Conservation (phyloP, 2,329 filamentous ascomycete genomes). For the Pseudogymnoascus sp. region DNA sequence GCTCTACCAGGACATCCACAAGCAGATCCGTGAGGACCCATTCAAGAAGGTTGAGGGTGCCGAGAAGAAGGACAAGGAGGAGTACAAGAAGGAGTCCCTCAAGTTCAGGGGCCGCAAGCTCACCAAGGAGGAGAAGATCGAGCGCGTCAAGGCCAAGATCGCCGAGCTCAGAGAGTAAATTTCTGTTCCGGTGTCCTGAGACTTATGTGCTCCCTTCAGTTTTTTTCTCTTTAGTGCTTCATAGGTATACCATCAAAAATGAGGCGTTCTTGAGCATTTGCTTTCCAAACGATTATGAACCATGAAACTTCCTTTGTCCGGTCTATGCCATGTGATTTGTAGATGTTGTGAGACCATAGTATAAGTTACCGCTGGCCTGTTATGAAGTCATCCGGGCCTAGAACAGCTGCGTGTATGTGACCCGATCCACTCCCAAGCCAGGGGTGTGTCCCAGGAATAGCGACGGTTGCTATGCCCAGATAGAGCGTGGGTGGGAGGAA, state of each 20-base stretch:
- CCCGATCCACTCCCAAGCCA: neutral
- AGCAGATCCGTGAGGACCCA: conserved; percentile 93
- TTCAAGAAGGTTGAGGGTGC: conserved; percentile 81
- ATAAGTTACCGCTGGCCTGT: neutral
- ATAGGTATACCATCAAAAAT: conserved; percentile 10
- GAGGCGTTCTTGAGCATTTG: conserved; percentile 11
- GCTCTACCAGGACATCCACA: conserved; percentile 89
- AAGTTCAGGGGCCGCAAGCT: conserved; percentile 78
- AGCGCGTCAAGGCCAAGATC: conserved; percentile 86
- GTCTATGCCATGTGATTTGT: neutral
- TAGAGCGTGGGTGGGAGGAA: neutral
- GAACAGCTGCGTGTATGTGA: neutral
- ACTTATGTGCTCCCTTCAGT: conserved; percentile 9
- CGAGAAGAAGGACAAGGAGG: conserved; percentile 92
- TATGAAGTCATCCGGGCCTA: neutral
- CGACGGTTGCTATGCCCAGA: no score
- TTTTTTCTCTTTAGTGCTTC: conserved; percentile 10
- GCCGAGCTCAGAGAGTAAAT: conserved; percentile 57
- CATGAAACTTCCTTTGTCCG: neutral
- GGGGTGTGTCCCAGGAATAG: neutral
- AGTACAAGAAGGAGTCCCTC: conserved; percentile 92
- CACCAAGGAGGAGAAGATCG: conserved; percentile 73
- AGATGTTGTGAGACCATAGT: neutral
- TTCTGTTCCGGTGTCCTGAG: conserved; percentile 14
- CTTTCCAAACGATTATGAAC: conserved; percentile 3